These are phyloP conservation scores for Cryptococcus sp. DNA, from an alignment of 1,284 basidiomycete genomes.

Conservation along the genomic window DNA sequence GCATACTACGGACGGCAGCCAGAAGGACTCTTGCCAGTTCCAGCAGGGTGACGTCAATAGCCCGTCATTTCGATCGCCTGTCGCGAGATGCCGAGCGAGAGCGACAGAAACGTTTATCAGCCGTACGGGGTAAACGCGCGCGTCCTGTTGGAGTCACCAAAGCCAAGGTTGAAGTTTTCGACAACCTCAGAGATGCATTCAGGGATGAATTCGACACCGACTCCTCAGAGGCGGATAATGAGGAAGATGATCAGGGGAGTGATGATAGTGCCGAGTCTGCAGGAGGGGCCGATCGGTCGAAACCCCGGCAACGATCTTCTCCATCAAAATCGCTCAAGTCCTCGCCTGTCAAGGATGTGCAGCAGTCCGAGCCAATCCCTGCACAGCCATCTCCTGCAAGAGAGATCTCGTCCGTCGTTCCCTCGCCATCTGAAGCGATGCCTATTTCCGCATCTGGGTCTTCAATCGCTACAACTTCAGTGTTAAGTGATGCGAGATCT, in stretches of 20 bases:
- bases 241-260: conserved; percentile 57
- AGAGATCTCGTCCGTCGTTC: conserved; percentile 3
- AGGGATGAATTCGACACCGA: conserved; percentile 74
- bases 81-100: conserved; percentile 59
- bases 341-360: conserved; percentile 14
- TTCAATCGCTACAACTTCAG: conserved; percentile 21
- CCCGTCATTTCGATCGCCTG: conserved; percentile 58
- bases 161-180: conserved; percentile 86
- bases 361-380: conserved; percentile 1
- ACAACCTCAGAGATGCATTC: conserved; percentile 89
- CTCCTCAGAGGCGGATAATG: conserved; percentile 82
- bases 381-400: neutral
- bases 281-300: conserved; percentile 26
- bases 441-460: conserved; percentile 13
- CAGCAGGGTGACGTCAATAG: conserved; percentile 57
- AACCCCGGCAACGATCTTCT: conserved; percentile 9
- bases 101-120: conserved; percentile 54
- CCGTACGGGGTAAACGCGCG: conserved; percentile 78
- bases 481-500: conserved; percentile 33
- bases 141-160: conserved; percentile 87
- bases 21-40: conserved; percentile 32
- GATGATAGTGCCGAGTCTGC: conserved; percentile 44
- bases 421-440: conserved; percentile 8
- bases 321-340: conserved; percentile 19
- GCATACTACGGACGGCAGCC: conserved; percentile 16